phyloP scores from a whole-genome alignment of 1,284 basidiomycete genomes.

The Pyrrhoderma noxium region DNA sequence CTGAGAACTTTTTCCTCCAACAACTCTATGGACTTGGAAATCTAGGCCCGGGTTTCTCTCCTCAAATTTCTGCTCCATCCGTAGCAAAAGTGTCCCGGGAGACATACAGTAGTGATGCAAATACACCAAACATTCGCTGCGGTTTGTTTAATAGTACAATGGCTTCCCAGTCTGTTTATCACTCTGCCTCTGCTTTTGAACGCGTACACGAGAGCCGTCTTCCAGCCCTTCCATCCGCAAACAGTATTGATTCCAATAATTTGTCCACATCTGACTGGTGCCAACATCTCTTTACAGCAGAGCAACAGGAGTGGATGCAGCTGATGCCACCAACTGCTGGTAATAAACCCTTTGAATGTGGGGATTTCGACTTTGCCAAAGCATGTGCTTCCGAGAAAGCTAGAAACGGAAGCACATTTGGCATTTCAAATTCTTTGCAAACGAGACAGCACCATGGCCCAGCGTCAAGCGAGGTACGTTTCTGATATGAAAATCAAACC shows the following conservation, averaged over 20 bases:
- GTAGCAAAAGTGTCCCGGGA: slow-evolving; percentile 8
- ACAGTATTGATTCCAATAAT: slow-evolving; percentile 1
- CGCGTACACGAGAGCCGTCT: slow-evolving; percentile 1
- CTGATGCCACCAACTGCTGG: slow-evolving; percentile 8
- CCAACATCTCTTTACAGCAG: slow-evolving; percentile 7
- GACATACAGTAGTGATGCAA: slow-evolving; percentile 6
- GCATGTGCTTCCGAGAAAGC: not conserved
- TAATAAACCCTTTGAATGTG: not conserved
- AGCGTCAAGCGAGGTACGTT: slow-evolving; percentile 5
- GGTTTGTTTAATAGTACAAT: not conserved
- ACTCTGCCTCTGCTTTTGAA: not conserved
- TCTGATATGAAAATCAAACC: not conserved
- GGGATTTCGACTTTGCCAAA: slow-evolving; percentile 13
- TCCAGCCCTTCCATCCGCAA: not conserved
- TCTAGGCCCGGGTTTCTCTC: slow-evolving; percentile 5
- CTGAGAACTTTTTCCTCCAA: slow-evolving; percentile 48
- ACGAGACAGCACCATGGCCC: slow-evolving; percentile 7
- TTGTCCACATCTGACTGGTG: slow-evolving; percentile 4
- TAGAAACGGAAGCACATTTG: not conserved
- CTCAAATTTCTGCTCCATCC: slow-evolving; percentile 5
- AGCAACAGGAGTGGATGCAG: slow-evolving; percentile 10
- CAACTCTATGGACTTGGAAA: slow-evolving; percentile 40
- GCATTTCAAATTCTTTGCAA: slow-evolving; percentile 1
- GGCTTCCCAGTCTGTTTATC: not conserved
- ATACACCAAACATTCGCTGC: not conserved